Evolutionary conservation across 768 basidiomycete genomes (phyloP).

Genomic region (Rhizopogon vulgaris): DNA sequence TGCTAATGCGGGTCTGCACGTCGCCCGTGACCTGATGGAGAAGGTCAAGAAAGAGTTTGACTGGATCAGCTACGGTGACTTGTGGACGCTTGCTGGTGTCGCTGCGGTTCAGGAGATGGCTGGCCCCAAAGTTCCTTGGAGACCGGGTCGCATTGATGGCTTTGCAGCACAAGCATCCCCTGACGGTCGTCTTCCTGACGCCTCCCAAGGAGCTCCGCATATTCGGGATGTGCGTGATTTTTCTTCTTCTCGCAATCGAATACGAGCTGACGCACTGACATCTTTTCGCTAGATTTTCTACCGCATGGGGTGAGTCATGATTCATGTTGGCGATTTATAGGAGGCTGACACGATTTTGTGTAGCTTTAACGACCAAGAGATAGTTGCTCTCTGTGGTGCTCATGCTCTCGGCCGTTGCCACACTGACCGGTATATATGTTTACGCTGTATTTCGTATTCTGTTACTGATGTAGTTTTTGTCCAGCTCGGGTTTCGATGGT

Average conservation of each 20-base stretch:
- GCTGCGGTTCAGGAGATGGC: constrained; percentile 89
- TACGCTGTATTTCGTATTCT: neutral
- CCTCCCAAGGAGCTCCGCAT: constrained; percentile 75
- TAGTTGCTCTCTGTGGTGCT: constrained; percentile 89
- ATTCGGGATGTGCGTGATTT: constrained; percentile 52
- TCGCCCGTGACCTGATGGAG: constrained; percentile 82
- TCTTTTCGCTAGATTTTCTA: constrained; percentile 47
- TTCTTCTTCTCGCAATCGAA: neutral
- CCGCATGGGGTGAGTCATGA: constrained; percentile 53
- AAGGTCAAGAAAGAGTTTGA: constrained; percentile 81
- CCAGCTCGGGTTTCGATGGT: constrained; percentile 74
- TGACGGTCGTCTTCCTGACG: constrained; percentile 89
- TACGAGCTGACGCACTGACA: neutral
- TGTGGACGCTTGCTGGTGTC: constrained; percentile 96
- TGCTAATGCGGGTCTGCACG: constrained; percentile 76
- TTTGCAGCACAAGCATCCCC: constrained; percentile 68
- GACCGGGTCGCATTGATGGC: constrained; percentile 89
- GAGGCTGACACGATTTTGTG: neutral
- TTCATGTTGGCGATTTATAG: neutral
- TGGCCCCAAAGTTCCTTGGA: constrained; percentile 91
- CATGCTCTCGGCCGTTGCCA: constrained; percentile 98
- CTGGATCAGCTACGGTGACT: constrained; percentile 94
- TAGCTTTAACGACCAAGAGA: constrained; percentile 93
- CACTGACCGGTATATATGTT: constrained; percentile 46
- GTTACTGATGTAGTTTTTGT: neutral